Conservation (phyloP, 2,329 filamentous ascomycete genomes). For the Gaeumannomyces sp. region DNA sequence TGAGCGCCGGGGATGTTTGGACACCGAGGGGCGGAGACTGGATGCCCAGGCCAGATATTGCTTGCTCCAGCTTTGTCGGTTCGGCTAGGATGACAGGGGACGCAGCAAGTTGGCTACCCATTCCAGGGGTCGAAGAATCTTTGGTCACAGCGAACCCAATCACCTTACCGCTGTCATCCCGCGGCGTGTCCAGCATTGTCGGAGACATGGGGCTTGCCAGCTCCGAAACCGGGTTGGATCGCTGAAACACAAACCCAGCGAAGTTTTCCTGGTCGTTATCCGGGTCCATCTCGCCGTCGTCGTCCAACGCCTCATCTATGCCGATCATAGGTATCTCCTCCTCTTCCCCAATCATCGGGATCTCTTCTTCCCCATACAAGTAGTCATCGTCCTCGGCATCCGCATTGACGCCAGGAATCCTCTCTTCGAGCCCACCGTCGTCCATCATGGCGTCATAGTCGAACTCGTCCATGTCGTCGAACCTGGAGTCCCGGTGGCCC, state of each 20-base stretch:
- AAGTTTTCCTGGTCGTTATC: conserved; percentile 56
- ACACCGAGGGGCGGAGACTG: not conserved
- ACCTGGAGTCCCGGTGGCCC: conserved; percentile 42
- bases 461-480: conserved; percentile 58
- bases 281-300: conserved; percentile 33
- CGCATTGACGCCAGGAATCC: conserved; percentile 52
- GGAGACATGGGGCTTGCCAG: conserved; percentile 44
- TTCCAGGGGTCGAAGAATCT: conserved; percentile 31
- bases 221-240: conserved; percentile 45
- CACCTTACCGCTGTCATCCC: conserved; percentile 46
- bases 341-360: conserved; percentile 9
- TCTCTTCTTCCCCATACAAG: conserved; percentile 27
- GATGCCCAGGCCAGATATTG: conserved; percentile 6
- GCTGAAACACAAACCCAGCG: conserved; percentile 52
- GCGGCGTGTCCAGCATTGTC: conserved; percentile 43
- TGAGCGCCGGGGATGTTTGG: too few species aligned
- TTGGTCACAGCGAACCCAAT: conserved; percentile 52
- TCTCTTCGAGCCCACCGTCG: conserved; percentile 59
- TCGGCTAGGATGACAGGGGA: conserved; percentile 13
- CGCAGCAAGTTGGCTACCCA: conserved; percentile 15
- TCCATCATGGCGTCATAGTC: conserved; percentile 61
- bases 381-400: conserved; percentile 34
- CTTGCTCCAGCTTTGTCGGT: not conserved
- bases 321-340: conserved; percentile 15
- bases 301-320: conserved; percentile 16